Evolutionary conservation across 2,329 filamentous ascomycete genomes (phyloP).

Genomic region (Scedosporium minutisporum): DNA sequence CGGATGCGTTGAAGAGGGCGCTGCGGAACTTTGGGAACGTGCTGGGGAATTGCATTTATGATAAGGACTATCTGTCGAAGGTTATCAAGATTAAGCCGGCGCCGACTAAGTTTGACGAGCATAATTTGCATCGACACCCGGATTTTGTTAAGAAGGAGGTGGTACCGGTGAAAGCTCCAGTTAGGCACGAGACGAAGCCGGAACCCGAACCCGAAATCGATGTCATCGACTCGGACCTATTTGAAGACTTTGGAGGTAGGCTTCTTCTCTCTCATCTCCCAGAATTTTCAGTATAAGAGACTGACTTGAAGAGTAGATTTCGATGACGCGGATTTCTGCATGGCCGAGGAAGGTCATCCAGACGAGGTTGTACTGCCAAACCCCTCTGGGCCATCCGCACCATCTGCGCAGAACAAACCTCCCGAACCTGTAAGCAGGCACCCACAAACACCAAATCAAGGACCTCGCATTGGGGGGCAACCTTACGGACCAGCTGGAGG

Average conservation of each 20-base stretch:
- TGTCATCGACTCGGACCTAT: neutral
- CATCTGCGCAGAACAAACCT: conserved; percentile 12
- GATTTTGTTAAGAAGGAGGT: conserved; percentile 60
- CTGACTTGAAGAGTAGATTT: conserved; percentile 42
- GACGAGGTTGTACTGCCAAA: conserved; percentile 54
- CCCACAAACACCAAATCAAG: conserved; percentile 25
- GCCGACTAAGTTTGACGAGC: conserved; percentile 62
- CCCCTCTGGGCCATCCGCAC: conserved; percentile 13
- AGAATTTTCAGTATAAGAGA: neutral
- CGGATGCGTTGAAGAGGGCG: conserved; percentile 83
- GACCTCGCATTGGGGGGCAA: conserved; percentile 6
- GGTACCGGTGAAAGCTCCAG: conserved; percentile 5
- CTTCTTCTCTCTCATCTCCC: neutral
- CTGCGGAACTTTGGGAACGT: conserved; percentile 91
- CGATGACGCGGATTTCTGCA: conserved; percentile 68
- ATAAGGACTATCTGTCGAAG: conserved; percentile 84
- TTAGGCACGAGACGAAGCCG: neutral
- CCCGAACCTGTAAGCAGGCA: conserved; percentile 12
- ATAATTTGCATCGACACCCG: conserved; percentile 71
- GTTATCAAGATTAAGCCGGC: conserved; percentile 82
- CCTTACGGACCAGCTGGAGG: neutral
- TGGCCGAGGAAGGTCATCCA: conserved; percentile 59
- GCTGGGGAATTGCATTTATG: conserved; percentile 96
- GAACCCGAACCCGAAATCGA: neutral
- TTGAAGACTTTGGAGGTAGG: conserved; percentile 18